Conservation (phyloP, 208 protist species). For the Trypanosoma theileri region DNA sequence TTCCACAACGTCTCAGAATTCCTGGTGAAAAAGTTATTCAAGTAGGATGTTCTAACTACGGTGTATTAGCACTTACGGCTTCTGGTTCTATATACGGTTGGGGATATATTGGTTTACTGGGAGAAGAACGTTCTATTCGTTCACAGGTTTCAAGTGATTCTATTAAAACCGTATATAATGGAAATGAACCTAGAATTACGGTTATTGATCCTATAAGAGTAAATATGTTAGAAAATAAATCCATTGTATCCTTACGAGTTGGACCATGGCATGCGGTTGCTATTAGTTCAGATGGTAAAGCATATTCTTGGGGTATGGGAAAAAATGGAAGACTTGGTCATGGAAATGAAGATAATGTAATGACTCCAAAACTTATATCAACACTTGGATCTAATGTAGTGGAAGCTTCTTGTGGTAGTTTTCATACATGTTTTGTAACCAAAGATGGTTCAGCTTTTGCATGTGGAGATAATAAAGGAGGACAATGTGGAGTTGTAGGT, state of each 20-base stretch:
- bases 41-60: slow-evolving; percentile 64
- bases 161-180: slow-evolving; percentile 8
- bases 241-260: slow-evolving; percentile 42
- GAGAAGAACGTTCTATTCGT: slow-evolving; percentile 36
- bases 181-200: slow-evolving; percentile 16
- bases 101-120: slow-evolving; percentile 64
- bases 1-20: slow-evolving; percentile 42
- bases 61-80: slow-evolving; percentile 59
- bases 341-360: slow-evolving; percentile 51
- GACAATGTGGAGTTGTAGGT: slow-evolving; percentile 74
- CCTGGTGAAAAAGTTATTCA: slow-evolving; percentile 55
- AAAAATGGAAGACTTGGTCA: slow-evolving; percentile 80
- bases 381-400: slow-evolving; percentile 44
- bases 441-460: slow-evolving; percentile 51
- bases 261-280: slow-evolving; percentile 85
- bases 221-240: slow-evolving; percentile 31
- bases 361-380: slow-evolving; percentile 34
- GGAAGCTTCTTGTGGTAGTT: slow-evolving; percentile 75
- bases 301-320: slow-evolving; percentile 82
- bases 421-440: slow-evolving; percentile 77
- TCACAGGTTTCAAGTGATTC: slow-evolving; percentile 9
- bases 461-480: slow-evolving; percentile 78
- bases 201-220: slow-evolving; percentile 40
- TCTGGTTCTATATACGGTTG: slow-evolving; percentile 69
- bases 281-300: slow-evolving; percentile 38